Evolutionary conservation across 148 eudicot species (phyloP).

Genomic region (Heliamphora exappendiculata): DNA sequence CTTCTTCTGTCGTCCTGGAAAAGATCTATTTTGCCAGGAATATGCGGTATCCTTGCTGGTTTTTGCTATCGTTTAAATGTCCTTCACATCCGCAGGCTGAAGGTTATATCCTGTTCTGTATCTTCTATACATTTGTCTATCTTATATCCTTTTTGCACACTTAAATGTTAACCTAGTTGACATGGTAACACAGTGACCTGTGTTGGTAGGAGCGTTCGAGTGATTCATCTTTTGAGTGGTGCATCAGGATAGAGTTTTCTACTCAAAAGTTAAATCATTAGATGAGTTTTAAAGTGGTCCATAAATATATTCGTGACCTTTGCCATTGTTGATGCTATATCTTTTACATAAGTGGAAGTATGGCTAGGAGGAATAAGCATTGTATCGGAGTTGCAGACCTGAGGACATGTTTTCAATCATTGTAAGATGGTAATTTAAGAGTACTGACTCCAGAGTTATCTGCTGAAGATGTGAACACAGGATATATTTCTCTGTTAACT

Average conservation of each 20-base stretch:
- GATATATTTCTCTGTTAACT: not conserved
- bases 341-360: not conserved
- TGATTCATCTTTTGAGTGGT: not conserved
- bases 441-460: not conserved
- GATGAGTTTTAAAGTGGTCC: not conserved
- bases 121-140: not conserved
- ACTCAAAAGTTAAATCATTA: not conserved
- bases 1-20: constrained; percentile 91
- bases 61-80: constrained; percentile 67
- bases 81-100: constrained; percentile 61
- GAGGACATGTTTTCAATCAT: not conserved
- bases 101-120: constrained; percentile 38
- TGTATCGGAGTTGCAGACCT: not conserved
- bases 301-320: not conserved
- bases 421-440: not conserved
- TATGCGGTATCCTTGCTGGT: constrained; percentile 90
- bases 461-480: not conserved
- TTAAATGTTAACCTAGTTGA: not conserved
- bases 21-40: constrained; percentile 76
- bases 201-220: constrained; percentile 11
- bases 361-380: not conserved
- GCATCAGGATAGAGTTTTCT: not conserved
- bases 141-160: not conserved
- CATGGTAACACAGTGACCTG: not conserved
- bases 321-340: not conserved